Evolutionary conservation across 176 grass and related monocot species (phyloP).

Genomic region (Luzula sylvatica): DNA sequence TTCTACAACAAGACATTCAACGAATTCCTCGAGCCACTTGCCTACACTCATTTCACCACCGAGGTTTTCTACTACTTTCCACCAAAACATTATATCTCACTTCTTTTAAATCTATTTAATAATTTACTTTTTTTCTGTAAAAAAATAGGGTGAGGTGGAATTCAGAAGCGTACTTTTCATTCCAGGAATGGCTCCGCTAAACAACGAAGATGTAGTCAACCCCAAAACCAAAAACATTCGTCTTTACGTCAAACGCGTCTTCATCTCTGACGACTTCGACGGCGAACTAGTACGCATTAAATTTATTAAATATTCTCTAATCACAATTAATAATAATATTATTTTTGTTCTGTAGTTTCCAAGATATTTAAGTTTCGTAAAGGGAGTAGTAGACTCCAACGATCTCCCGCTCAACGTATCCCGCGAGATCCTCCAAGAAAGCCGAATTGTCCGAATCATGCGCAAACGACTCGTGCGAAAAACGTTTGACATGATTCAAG

Average conservation of each 20-base stretch:
- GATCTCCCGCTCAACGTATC: constrained; percentile 92
- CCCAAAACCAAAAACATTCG: constrained; percentile 91
- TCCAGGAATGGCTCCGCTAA: constrained; percentile 87
- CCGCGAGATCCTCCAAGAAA: constrained; percentile 94
- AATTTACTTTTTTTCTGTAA: constrained; percentile 15
- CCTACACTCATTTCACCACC: constrained; percentile 74
- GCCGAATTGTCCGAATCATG: constrained; percentile 93
- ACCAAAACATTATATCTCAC: neutral
- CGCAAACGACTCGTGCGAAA: constrained; percentile 91
- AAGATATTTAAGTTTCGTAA: constrained; percentile 89
- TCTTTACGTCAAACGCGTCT: constrained; percentile 84
- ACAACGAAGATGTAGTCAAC: constrained; percentile 71
- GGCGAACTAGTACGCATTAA: constrained; percentile 57
- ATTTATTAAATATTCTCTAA: neutral
- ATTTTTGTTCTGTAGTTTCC: constrained; percentile 46
- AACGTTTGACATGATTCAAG: constrained; percentile 98
- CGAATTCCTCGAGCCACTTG: constrained; percentile 81
- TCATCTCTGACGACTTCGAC: constrained; percentile 89
- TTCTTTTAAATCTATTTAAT: constrained; percentile 8
- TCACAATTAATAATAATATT: neutral
- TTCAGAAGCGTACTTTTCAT: constrained; percentile 88
- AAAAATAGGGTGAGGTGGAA: constrained; percentile 83
- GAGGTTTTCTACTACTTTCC: constrained; percentile 33
- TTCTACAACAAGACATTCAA: constrained; percentile 97
- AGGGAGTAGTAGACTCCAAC: constrained; percentile 85